Percentiles rank a stretch among this genome's conserved stretches.
Evolutionary conservation across 148 eudicot species (phyloP).

Genomic region (Cornus kousa): DNA sequence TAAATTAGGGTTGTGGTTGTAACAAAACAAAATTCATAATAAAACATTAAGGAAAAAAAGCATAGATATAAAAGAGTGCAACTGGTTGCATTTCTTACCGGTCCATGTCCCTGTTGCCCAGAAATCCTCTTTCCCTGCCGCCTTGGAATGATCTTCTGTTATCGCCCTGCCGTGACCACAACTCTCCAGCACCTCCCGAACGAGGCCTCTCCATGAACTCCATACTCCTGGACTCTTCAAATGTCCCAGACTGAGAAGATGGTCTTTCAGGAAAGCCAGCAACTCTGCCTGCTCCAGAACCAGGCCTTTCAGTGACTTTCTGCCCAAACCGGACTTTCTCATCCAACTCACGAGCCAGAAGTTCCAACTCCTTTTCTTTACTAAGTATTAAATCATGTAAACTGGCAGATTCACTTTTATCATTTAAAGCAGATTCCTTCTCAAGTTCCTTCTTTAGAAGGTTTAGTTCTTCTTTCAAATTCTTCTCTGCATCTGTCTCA

Average conservation of each 20-base stretch:
- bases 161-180: slow-evolving; percentile 65
- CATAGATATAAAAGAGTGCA: background rate
- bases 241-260: slow-evolving; percentile 54
- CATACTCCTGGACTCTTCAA: slow-evolving; percentile 49
- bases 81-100: slow-evolving; percentile 44
- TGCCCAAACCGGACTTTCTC: slow-evolving; percentile 75
- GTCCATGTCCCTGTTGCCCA: slow-evolving; percentile 57
- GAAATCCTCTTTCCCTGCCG: slow-evolving; percentile 77
- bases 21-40: background rate
- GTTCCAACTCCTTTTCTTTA: slow-evolving; percentile 67
- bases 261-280: slow-evolving; percentile 35
- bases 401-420: slow-evolving; percentile 22
- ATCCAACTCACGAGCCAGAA: slow-evolving; percentile 61
- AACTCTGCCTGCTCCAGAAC: slow-evolving; percentile 61
- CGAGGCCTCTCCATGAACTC: slow-evolving; percentile 77
- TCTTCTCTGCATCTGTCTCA: slow-evolving; percentile 55
- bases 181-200: slow-evolving; percentile 71
- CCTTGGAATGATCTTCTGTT: slow-evolving; percentile 66
- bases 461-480: slow-evolving; percentile 48
- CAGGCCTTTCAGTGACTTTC: slow-evolving; percentile 66
- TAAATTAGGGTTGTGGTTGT: background rate
- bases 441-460: slow-evolving; percentile 20
- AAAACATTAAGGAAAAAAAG: background rate
- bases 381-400: slow-evolving; percentile 34
- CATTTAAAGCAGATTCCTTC: slow-evolving; percentile 38